Conservation (phyloP, 257 asterid genomes). For the Paulownia fortunei region DNA sequence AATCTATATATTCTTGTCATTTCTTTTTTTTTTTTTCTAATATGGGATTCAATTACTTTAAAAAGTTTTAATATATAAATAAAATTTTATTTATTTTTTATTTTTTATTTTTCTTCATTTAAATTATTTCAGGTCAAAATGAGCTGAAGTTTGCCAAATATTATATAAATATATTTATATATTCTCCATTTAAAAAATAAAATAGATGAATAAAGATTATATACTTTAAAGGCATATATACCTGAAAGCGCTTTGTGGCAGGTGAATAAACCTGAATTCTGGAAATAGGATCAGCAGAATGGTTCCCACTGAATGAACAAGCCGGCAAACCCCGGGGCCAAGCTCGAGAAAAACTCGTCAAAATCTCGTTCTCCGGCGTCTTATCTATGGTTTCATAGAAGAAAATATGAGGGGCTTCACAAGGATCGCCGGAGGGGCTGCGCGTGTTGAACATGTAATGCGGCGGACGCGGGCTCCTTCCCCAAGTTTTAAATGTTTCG, state of each 20-base stretch:
- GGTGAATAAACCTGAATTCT: constrained; percentile 49
- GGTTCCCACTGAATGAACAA: constrained; percentile 44
- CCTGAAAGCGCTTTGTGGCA: constrained; percentile 42
- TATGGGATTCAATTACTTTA: no score
- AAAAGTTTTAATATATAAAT: no score
- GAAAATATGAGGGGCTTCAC: constrained; percentile 67
- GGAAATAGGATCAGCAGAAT: constrained; percentile 53
- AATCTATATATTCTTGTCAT: no score
- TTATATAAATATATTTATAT: no score
- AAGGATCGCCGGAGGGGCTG: constrained; percentile 37
- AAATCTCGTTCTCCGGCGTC: constrained; percentile 21
- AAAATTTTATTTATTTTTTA: no score
- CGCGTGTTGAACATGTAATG: constrained; percentile 70
- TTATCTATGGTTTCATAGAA: constrained; percentile 38
- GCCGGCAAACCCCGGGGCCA: constrained; percentile 41
- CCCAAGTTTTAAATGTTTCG: constrained; percentile 64
- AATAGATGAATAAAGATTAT: no score
- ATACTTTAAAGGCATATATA: no score
- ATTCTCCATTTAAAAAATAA: no score
- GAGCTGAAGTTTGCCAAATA: neutral
- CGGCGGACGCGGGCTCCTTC: constrained; percentile 35
- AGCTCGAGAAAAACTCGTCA: constrained; percentile 40
- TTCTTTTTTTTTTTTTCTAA: no score
- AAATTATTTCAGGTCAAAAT: neutral
- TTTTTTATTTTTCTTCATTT: no score